These are phyloP conservation scores for Cytospora paraplurivora DNA, from an alignment of 2,329 filamentous ascomycete species.

Conservation along the genomic window DNA sequence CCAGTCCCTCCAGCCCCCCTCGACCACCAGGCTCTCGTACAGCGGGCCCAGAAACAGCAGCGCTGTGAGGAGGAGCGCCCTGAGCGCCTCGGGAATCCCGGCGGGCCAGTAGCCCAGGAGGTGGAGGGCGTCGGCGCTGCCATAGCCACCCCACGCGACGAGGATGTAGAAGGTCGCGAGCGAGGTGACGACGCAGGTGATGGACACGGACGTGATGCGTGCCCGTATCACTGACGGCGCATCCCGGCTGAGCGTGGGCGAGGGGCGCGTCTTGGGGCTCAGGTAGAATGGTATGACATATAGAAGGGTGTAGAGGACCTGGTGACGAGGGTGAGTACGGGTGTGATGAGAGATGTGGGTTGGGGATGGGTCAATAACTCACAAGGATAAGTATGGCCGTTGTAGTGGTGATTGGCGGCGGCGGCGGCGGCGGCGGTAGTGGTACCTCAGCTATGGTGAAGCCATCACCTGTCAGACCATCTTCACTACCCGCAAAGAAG, in stretches of 20 bases:
- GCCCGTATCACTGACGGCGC: constrained; percentile 86
- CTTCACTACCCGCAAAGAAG: background rate
- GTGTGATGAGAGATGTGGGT: background rate
- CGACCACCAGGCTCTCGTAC: constrained; percentile 75
- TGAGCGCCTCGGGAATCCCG: constrained; percentile 63
- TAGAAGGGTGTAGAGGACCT: constrained; percentile 80
- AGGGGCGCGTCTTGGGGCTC: constrained; percentile 76
- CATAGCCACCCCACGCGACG: constrained; percentile 48
- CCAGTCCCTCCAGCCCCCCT: constrained; percentile 70
- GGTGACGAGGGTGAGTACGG: constrained; percentile 7
- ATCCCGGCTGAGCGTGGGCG: constrained; percentile 77
- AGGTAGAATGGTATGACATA: constrained; percentile 94
- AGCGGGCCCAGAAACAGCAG: constrained; percentile 83
- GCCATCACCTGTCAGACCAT: background rate
- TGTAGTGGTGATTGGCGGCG: constrained; percentile 44
- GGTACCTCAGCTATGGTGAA: constrained; percentile 36
- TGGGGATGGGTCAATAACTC: constrained; percentile 29
- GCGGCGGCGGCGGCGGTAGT: constrained; percentile 1
- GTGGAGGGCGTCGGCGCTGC: constrained; percentile 58
- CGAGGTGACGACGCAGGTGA: constrained; percentile 72
- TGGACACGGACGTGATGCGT: constrained; percentile 76
- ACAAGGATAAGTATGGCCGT: constrained; percentile 43
- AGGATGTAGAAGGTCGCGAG: constrained; percentile 69
- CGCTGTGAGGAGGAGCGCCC: constrained; percentile 69
- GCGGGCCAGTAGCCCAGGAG: constrained; percentile 82